These are phyloP conservation scores for Podospora comata DNA, from an alignment of 495 filamentous ascomycete species.

Conservation along the genomic window DNA sequence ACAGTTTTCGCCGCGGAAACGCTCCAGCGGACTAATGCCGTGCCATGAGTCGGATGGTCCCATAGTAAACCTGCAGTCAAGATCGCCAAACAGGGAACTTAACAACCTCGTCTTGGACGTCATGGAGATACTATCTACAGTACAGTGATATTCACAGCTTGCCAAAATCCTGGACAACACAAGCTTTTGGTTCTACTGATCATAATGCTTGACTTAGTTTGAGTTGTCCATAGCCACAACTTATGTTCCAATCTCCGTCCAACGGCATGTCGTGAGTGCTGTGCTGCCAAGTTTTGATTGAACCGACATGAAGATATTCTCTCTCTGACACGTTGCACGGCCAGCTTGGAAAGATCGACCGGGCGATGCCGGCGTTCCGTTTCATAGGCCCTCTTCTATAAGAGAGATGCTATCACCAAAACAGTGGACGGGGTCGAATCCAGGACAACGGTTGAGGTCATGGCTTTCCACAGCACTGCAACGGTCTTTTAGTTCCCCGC, in stretches of 20 bases:
- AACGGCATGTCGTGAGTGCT: neutral
- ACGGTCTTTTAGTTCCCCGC: neutral
- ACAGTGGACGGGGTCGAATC: neutral
- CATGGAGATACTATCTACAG: neutral
- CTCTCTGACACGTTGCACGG: neutral
- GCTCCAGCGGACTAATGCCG: neutral
- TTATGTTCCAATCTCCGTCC: neutral
- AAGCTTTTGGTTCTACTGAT: too few species aligned
- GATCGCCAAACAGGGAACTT: neutral
- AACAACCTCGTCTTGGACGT: neutral
- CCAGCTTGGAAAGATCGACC: neutral
- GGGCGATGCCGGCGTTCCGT: neutral
- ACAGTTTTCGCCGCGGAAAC: neutral
- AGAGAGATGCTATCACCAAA: neutral
- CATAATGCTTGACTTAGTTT: too few species aligned
- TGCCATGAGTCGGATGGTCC: neutral
- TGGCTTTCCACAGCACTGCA: neutral
- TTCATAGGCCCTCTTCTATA: neutral
- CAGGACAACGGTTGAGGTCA: neutral
- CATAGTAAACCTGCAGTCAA: neutral
- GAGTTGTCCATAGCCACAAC: neutral
- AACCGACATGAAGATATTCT: neutral
- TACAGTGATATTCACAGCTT: too few species aligned
- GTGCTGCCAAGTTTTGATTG: neutral
- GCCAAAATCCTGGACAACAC: too few species aligned